Percentiles rank a stretch among this genome's conserved stretches.
These are phyloP conservation scores for Diaporthe velutina DNA, from an alignment of 2,329 filamentous ascomycete genomes.

Conservation along the genomic window DNA sequence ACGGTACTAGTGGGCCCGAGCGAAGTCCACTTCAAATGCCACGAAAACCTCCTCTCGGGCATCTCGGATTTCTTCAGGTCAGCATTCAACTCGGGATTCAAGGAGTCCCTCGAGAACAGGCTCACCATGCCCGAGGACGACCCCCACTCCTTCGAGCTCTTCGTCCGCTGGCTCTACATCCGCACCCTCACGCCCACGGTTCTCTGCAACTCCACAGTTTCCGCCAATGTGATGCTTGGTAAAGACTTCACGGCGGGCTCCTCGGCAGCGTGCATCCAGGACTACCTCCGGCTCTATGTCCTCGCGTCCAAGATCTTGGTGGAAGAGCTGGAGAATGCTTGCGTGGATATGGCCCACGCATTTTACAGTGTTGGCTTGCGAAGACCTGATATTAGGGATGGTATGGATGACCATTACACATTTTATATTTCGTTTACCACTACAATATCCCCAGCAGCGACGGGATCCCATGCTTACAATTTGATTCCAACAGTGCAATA, in stretches of 20 bases:
- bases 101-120: slow-evolving; percentile 31
- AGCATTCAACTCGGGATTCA: slow-evolving; percentile 37
- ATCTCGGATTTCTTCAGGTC: slow-evolving; percentile 37
- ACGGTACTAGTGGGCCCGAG: slow-evolving; percentile 33
- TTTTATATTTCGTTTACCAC: not conserved
- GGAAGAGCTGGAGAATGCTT: slow-evolving; percentile 37
- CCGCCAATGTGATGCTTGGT: not conserved
- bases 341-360: slow-evolving; percentile 33
- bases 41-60: slow-evolving; percentile 36
- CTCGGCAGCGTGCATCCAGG: slow-evolving; percentile 28
- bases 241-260: slow-evolving; percentile 12
- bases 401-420: not conserved
- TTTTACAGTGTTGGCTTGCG: slow-evolving; percentile 37
- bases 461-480: not conserved
- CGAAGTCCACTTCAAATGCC: slow-evolving; percentile 20
- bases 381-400: slow-evolving; percentile 35
- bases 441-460: too few species aligned
- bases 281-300: slow-evolving; percentile 34
- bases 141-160: slow-evolving; percentile 36
- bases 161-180: slow-evolving; percentile 38
- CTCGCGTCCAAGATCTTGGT: slow-evolving; percentile 37
- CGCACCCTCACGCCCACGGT: slow-evolving; percentile 27
- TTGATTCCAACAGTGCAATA: slow-evolving; percentile 25
- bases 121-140: slow-evolving; percentile 37
- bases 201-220: not conserved